phyloP scores from a whole-genome alignment of 2,329 filamentous ascomycete genomes.

The Fusarium multiceps region DNA sequence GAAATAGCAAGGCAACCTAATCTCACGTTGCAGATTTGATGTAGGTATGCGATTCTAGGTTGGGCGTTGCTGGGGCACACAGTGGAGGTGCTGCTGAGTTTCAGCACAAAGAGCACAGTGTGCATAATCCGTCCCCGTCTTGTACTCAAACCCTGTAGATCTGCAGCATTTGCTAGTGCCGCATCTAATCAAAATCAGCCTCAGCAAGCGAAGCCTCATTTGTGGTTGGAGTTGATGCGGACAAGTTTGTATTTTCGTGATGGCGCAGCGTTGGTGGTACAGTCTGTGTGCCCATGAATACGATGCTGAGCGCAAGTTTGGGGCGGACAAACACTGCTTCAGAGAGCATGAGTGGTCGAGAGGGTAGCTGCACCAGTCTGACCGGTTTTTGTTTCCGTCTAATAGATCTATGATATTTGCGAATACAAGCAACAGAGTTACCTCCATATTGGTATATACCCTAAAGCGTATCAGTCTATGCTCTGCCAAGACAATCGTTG shows the following conservation, averaged over 20 bases:
- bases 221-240: constrained; percentile 12
- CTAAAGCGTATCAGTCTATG: background rate
- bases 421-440: background rate
- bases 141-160: background rate
- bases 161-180: constrained; percentile 5
- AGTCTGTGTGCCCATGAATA: constrained; percentile 32
- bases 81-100: constrained; percentile 11
- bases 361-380: constrained; percentile 8
- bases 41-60: background rate
- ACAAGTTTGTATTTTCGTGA: constrained; percentile 20
- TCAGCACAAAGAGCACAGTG: constrained; percentile 21
- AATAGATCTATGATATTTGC: background rate
- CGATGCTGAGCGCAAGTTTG: constrained; percentile 37
- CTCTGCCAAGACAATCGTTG: background rate
- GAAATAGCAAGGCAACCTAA: background rate
- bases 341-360: constrained; percentile 18
- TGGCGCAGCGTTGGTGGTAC: constrained; percentile 33
- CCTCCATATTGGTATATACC: background rate
- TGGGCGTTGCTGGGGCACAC: constrained; percentile 28
- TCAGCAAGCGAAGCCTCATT: constrained; percentile 18
- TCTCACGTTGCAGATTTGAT: background rate
- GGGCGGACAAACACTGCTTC: constrained; percentile 12
- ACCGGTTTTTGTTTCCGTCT: constrained; percentile 12
- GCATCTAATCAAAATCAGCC: constrained; percentile 10
- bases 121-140: background rate